Conservation (phyloP, 2,329 filamentous ascomycete genomes). For the Fusarium liriodendri region DNA sequence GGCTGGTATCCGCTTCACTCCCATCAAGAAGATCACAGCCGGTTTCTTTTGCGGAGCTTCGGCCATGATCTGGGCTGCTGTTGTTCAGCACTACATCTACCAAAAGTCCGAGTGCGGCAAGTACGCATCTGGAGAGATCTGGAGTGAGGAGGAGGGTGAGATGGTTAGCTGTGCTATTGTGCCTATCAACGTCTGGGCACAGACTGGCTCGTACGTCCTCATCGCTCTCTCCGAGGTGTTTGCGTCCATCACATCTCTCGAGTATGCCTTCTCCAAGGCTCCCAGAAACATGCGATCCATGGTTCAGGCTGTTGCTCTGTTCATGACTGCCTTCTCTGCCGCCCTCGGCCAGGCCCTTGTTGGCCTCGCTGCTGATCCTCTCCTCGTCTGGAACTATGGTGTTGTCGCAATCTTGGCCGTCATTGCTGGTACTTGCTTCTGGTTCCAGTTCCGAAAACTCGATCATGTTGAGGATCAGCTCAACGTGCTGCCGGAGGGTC, state of each 20-base stretch:
- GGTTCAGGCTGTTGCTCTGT: conserved; percentile 74
- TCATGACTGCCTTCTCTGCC: conserved; percentile 75
- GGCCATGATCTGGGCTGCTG: conserved; percentile 68
- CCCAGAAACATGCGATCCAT: conserved; percentile 81
- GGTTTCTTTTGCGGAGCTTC: conserved; percentile 74
- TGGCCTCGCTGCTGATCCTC: conserved; percentile 64
- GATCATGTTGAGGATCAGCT: conserved; percentile 75
- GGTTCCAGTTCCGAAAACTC: conserved; percentile 68
- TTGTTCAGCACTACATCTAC: conserved; percentile 73
- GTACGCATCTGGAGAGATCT: conserved; percentile 47
- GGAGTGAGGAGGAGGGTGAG: conserved; percentile 49
- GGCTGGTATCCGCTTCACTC: conserved; percentile 73
- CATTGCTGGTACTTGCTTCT: conserved; percentile 74
- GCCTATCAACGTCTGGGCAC: conserved; percentile 72
- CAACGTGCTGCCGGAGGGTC: conserved; percentile 64
- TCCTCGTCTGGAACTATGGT: conserved; percentile 80
- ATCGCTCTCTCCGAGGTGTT: conserved; percentile 62
- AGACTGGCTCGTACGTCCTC: conserved; percentile 62
- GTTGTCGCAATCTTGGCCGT: conserved; percentile 74
- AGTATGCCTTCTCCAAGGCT: conserved; percentile 82
- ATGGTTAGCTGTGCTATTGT: conserved; percentile 57
- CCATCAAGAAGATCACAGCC: conserved; percentile 79
- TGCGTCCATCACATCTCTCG: conserved; percentile 68
- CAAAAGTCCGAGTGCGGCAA: conserved; percentile 68
- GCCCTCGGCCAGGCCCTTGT: conserved; percentile 72